phyloP scores from a whole-genome alignment of 2,329 filamentous ascomycete species.

The Curvularia verruculosa region DNA sequence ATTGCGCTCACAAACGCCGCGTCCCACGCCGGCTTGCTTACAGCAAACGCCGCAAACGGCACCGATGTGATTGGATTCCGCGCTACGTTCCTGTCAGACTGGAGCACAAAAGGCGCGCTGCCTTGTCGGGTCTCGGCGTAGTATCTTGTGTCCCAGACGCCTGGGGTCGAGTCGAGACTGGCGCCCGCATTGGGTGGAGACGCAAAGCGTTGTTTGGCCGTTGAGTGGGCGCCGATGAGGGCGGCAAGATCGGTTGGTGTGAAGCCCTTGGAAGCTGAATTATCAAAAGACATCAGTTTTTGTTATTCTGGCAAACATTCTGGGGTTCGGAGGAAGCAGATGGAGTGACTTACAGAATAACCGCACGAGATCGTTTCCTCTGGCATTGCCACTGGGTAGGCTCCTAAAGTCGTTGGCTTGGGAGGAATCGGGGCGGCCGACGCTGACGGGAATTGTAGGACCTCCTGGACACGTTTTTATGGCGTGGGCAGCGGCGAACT shows the following conservation, averaged over 20 bases:
- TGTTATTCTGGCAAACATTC: not conserved
- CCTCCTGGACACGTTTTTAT: constrained; percentile 47
- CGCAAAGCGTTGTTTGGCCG: constrained; percentile 38
- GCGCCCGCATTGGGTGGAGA: constrained; percentile 34
- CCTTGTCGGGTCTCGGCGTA: constrained; percentile 42
- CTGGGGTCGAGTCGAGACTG: constrained; percentile 44
- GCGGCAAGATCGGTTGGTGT: constrained; percentile 47
- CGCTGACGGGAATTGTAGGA: constrained; percentile 40
- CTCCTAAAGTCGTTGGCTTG: constrained; percentile 28
- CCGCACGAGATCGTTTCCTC: constrained; percentile 29
- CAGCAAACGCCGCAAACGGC: constrained; percentile 32
- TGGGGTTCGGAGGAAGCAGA: not conserved
- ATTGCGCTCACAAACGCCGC: constrained; percentile 44
- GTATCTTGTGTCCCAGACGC: constrained; percentile 47
- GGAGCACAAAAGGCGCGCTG: constrained; percentile 38
- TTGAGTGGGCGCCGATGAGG: constrained; percentile 47
- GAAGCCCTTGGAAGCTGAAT: constrained; percentile 44
- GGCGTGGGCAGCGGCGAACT: constrained; percentile 47
- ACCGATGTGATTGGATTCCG: constrained; percentile 27
- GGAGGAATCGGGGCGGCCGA: constrained; percentile 43
- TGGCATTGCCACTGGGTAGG: constrained; percentile 30
- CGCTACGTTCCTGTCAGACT: constrained; percentile 38
- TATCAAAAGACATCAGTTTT: not conserved
- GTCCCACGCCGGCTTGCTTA: constrained; percentile 39
- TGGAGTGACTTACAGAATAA: constrained; percentile 42